These are phyloP conservation scores for Phytophthora constricta DNA, from an alignment of 352 stramenopile genomes.

Conservation along the genomic window DNA sequence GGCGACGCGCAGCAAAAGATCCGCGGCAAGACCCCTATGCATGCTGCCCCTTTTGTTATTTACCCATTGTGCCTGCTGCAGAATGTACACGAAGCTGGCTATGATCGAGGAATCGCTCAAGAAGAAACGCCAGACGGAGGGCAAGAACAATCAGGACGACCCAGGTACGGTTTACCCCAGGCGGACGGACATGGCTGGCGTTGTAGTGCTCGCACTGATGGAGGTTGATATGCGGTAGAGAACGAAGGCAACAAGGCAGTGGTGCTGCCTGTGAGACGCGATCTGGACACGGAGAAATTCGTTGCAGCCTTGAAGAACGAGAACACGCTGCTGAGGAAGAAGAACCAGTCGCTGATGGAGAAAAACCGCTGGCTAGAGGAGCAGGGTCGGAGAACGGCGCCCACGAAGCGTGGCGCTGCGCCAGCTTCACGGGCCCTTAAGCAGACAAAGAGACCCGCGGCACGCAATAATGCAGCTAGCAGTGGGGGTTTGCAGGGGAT, in stretches of 20 bases:
- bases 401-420: constrained; percentile 35
- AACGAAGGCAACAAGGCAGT: constrained; percentile 34
- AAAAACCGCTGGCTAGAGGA: constrained; percentile 76
- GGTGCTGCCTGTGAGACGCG: constrained; percentile 49
- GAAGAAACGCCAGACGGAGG: constrained; percentile 64
- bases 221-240: constrained; percentile 23
- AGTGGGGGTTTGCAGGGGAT: constrained; percentile 31
- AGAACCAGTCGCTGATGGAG: constrained; percentile 72
- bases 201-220: neutral
- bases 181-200: too few species aligned
- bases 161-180: constrained; percentile 37
- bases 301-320: constrained; percentile 81
- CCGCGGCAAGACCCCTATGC: neutral
- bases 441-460: constrained; percentile 18
- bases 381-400: constrained; percentile 14
- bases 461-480: neutral
- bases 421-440: neutral
- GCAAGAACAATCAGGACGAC: constrained; percentile 69
- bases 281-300: constrained; percentile 85
- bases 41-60: neutral
- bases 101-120: constrained; percentile 89
- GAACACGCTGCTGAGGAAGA: constrained; percentile 74
- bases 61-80: too few species aligned
- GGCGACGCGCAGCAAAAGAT: neutral
- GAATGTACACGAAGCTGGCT: constrained; percentile 90